Percentiles rank a stretch among this genome's conserved stretches.
Evolutionary conservation across 2,329 filamentous ascomycete genomes (phyloP).

Genomic region (Alternaria ethzedia): DNA sequence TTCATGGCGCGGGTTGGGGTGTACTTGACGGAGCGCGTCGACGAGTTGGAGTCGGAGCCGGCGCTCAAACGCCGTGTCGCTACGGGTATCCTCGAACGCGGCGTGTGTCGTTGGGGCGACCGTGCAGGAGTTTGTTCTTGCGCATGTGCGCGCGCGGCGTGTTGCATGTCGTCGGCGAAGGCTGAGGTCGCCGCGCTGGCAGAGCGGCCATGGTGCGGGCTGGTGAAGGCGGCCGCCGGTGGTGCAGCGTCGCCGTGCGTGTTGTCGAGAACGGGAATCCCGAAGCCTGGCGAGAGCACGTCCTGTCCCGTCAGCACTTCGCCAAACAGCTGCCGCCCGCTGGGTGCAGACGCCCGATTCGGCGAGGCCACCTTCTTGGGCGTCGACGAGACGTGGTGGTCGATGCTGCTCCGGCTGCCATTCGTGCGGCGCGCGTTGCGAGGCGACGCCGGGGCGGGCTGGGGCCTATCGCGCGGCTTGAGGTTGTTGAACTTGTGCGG

Average conservation of each 20-base stretch:
- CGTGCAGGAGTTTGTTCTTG: slow-evolving; percentile 16
- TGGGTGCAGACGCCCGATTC: slow-evolving; percentile 27
- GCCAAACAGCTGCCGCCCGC: slow-evolving; percentile 44
- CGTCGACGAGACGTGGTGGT: slow-evolving; percentile 31
- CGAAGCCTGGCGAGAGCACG: slow-evolving; percentile 39
- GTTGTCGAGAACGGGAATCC: slow-evolving; percentile 37
- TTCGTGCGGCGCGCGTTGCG: slow-evolving; percentile 33
- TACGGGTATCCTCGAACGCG: slow-evolving; percentile 44
- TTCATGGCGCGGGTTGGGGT: slow-evolving; percentile 29
- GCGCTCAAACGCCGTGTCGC: slow-evolving; percentile 38
- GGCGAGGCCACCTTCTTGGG: slow-evolving; percentile 34
- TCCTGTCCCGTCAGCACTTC: slow-evolving; percentile 45
- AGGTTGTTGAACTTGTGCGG: slow-evolving; percentile 46
- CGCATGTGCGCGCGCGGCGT: slow-evolving; percentile 16
- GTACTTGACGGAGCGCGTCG: slow-evolving; percentile 41
- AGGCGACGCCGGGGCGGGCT: slow-evolving; percentile 41
- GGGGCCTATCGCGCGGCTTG: slow-evolving; percentile 44
- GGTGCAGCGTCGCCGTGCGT: slow-evolving; percentile 15
- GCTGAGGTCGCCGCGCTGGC: slow-evolving; percentile 25
- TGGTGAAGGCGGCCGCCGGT: slow-evolving; percentile 20
- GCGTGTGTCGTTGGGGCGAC: slow-evolving; percentile 31
- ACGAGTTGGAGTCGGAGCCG: slow-evolving; percentile 46
- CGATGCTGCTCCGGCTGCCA: slow-evolving; percentile 33
- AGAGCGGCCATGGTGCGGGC: slow-evolving; percentile 26
- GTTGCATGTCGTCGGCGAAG: slow-evolving; percentile 18